Conservation (phyloP, 169 alveolate species). For the Theileria sp. region DNA sequence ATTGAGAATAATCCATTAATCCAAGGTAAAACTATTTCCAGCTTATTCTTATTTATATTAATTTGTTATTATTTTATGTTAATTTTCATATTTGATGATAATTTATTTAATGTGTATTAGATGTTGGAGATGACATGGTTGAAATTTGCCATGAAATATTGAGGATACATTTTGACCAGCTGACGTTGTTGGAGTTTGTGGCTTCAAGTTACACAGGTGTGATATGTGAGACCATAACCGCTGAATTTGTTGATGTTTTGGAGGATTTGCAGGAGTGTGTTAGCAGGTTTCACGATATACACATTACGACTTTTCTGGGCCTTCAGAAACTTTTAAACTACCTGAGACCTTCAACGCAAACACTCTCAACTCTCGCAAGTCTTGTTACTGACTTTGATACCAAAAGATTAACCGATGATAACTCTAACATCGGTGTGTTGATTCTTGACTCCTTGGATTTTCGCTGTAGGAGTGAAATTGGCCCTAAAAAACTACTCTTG, state of each 20-base stretch:
- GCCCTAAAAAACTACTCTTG: neutral
- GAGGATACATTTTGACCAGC: slow-evolving; percentile 41
- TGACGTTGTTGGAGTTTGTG: slow-evolving; percentile 36
- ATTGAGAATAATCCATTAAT: slow-evolving; percentile 5
- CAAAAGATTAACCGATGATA: neutral
- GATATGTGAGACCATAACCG: slow-evolving; percentile 43
- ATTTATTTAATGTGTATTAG: neutral
- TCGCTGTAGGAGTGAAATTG: neutral
- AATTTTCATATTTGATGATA: neutral
- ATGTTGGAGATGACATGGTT: slow-evolving; percentile 26
- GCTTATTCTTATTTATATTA: slow-evolving; percentile 4
- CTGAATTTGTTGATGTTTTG: slow-evolving; percentile 42
- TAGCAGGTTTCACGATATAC: slow-evolving; percentile 40
- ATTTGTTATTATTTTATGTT: slow-evolving; percentile 21
- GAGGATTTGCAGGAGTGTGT: slow-evolving; percentile 58
- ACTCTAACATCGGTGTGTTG: slow-evolving; percentile 2
- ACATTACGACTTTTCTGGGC: slow-evolving; percentile 32
- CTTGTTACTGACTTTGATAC: slow-evolving; percentile 1
- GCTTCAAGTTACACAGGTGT: slow-evolving; percentile 21
- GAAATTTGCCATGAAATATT: slow-evolving; percentile 47
- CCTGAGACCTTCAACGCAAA: slow-evolving; percentile 49
- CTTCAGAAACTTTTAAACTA: slow-evolving; percentile 35
- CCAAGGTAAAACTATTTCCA: slow-evolving; percentile 5
- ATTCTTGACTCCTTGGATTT: slow-evolving; percentile 7
- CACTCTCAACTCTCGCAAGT: slow-evolving; percentile 29